Evolutionary conservation across 2,329 filamentous ascomycete species (phyloP).

Genomic region (Fusarium secorum): DNA sequence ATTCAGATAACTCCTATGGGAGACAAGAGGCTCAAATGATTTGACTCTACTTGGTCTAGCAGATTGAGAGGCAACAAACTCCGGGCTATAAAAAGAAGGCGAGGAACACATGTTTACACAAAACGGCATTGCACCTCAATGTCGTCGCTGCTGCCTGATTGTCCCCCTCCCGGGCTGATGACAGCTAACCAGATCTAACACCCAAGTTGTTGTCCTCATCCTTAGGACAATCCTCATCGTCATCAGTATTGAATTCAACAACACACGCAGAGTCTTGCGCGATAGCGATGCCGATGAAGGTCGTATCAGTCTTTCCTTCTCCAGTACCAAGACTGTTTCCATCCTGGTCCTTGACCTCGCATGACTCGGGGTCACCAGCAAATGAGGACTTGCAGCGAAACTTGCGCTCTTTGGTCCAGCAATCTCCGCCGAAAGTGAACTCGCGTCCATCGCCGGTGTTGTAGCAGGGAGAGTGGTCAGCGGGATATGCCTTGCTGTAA

Average conservation of each 20-base stretch:
- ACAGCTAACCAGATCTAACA: background rate
- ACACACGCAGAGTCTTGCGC: slow-evolving; percentile 3
- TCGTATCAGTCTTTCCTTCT: slow-evolving; percentile 6
- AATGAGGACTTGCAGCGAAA: background rate
- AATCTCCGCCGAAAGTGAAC: background rate
- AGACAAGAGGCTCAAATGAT: no score
- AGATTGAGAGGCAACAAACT: background rate
- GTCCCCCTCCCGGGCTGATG: rapidly evolving
- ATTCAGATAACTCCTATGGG: background rate
- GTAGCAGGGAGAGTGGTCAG: slow-evolving; percentile 2
- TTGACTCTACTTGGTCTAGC: background rate
- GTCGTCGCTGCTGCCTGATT: background rate
- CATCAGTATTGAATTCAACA: slow-evolving; percentile 16
- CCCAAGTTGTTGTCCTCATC: slow-evolving; percentile 1
- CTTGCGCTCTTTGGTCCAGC: slow-evolving; percentile 7
- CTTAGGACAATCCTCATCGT: background rate
- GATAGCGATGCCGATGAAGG: slow-evolving; percentile 13
- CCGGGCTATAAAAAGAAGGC: background rate
- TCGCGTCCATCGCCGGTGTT: background rate
- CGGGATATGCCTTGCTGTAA: background rate
- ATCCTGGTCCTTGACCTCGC: slow-evolving; percentile 8
- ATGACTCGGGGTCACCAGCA: background rate
- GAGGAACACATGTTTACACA: background rate
- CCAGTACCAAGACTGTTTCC: slow-evolving; percentile 1
- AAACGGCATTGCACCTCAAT: background rate